phyloP scores from a whole-genome alignment of 192 early-diverging fungal genomes.

The Gaertneriomyces sp. region DNA sequence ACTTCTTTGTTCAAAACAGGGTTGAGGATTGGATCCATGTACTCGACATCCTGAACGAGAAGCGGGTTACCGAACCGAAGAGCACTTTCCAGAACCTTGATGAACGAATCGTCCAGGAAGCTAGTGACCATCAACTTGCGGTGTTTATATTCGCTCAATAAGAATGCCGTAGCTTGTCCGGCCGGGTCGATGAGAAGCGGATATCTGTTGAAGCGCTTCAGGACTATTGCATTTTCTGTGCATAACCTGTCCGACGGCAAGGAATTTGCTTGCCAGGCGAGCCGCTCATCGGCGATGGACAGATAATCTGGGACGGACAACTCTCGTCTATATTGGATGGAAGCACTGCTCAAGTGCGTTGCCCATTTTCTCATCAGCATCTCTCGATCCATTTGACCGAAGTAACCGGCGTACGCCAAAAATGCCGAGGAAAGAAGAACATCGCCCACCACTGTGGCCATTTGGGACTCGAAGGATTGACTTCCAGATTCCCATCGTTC shows the following conservation, averaged over 20 bases:
- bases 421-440: slow-evolving; percentile 90
- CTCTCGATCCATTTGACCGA: slow-evolving; percentile 94
- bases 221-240: slow-evolving; percentile 98
- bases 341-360: slow-evolving; percentile 61
- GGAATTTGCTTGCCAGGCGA: slow-evolving; percentile 80
- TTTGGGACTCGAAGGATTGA: slow-evolving; percentile 88
- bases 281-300: slow-evolving; percentile 85
- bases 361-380: slow-evolving; percentile 77
- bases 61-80: slow-evolving; percentile 98
- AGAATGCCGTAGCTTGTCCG: slow-evolving; percentile 85
- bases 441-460: slow-evolving; percentile 98
- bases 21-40: slow-evolving; percentile 96
- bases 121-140: slow-evolving; percentile 89
- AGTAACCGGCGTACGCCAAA: slow-evolving; percentile 94
- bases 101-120: slow-evolving; percentile 95
- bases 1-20: slow-evolving; percentile 97
- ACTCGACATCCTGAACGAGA: slow-evolving; percentile 95
- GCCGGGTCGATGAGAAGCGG: slow-evolving; percentile 98
- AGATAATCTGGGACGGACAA: slow-evolving; percentile 87
- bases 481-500: slow-evolving; percentile 88
- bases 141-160: slow-evolving; percentile 80
- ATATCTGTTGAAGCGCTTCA: slow-evolving; percentile 91
- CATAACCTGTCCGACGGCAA: slow-evolving; percentile 90
- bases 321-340: slow-evolving; percentile 70
- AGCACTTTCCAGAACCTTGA: slow-evolving; percentile 96